A percentile compares a stretch with the other conserved stretches of the same genome.
Conservation (phyloP, 2,329 filamentous ascomycete species). For the Parastagonospora nodorum region DNA sequence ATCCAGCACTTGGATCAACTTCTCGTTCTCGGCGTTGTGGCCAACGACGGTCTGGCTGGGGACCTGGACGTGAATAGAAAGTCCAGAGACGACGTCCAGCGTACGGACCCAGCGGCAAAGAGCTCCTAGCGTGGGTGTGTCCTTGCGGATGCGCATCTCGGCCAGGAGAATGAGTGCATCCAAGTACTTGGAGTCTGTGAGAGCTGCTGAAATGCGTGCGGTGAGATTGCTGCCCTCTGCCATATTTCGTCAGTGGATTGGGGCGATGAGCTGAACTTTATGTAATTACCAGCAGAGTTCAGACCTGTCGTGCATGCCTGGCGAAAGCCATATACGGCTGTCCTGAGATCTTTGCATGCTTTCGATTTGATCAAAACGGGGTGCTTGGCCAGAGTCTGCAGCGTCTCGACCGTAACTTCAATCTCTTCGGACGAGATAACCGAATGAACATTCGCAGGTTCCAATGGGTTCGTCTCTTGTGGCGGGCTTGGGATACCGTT, state of each 20-base stretch:
- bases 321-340: conserved; percentile 71
- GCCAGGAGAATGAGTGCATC: conserved; percentile 70
- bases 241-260: conserved; percentile 5
- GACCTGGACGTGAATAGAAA: conserved; percentile 60
- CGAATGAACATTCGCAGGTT: conserved; percentile 58
- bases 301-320: conserved; percentile 71
- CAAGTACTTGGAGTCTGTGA: conserved; percentile 67
- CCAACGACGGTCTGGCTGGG: conserved; percentile 39
- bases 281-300: conserved; percentile 57
- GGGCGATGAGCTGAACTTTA: background rate
- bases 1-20: conserved; percentile 65
- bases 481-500: conserved; percentile 32
- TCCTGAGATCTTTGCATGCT: conserved; percentile 68
- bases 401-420: conserved; percentile 69
- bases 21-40: conserved; percentile 54
- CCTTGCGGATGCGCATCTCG: conserved; percentile 70
- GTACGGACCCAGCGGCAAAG: conserved; percentile 75
- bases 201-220: conserved; percentile 67
- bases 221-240: conserved; percentile 66
- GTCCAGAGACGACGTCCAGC: conserved; percentile 69
- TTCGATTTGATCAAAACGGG: conserved; percentile 71
- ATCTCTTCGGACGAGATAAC: conserved; percentile 68
- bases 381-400: conserved; percentile 62
- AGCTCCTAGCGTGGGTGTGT: conserved; percentile 70
- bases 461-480: conserved; percentile 31